Conservation (phyloP, 805 yeast genomes). For the Yarrowia sp. region DNA sequence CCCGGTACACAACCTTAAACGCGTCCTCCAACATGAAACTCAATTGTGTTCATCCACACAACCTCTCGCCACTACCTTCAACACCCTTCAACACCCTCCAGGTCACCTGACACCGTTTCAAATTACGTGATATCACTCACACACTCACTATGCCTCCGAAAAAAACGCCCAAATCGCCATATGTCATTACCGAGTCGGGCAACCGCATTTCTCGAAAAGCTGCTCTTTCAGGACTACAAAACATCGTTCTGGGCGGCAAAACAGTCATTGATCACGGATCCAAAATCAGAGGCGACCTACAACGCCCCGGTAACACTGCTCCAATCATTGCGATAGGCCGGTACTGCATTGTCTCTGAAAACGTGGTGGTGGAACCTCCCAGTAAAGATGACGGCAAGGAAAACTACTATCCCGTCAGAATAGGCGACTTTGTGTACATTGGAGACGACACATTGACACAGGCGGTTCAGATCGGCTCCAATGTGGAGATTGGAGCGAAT, state of each 20-base stretch:
- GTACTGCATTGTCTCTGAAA: constrained; percentile 36
- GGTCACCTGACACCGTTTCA: background rate
- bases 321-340: constrained; percentile 42
- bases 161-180: background rate
- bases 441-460: constrained; percentile 38
- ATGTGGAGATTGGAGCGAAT: constrained; percentile 40
- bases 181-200: constrained; percentile 35
- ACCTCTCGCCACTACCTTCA: background rate
- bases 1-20: no score
- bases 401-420: constrained; percentile 37
- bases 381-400: constrained; percentile 28
- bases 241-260: constrained; percentile 42
- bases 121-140: background rate
- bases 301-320: constrained; percentile 33
- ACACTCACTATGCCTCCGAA: background rate
- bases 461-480: constrained; percentile 44
- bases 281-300: constrained; percentile 41
- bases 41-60: background rate
- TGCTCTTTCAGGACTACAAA: constrained; percentile 40
- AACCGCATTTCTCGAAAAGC: constrained; percentile 40
- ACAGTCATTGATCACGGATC: constrained; percentile 39
- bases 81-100: background rate
- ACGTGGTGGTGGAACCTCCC: background rate
- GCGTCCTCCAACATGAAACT: background rate
- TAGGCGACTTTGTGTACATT: constrained; percentile 42